phyloP scores from a whole-genome alignment of 1,284 basidiomycete genomes.

The Ustilago trichophora region DNA sequence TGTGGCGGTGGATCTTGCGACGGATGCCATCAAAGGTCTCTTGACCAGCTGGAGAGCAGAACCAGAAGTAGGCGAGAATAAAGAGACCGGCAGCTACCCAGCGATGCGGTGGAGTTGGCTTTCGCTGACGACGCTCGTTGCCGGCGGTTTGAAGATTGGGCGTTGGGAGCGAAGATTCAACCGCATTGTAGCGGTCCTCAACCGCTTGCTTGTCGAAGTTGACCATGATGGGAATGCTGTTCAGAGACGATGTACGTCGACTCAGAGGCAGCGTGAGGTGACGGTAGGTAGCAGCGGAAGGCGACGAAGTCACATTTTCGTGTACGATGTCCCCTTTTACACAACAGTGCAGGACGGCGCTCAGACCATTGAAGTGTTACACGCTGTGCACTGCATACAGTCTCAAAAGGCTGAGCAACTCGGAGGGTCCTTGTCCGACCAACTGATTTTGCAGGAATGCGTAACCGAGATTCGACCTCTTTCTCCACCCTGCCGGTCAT shows the following conservation, averaged over 20 bases:
- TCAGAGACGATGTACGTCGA: neutral
- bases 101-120: conserved; percentile 15
- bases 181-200: conserved; percentile 34
- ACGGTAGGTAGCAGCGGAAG: too few relatives aligned
- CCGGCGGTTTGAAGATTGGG: conserved; percentile 12
- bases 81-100: conserved; percentile 14
- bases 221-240: conserved; percentile 13
- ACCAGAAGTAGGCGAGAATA: conserved; percentile 18
- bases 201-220: conserved; percentile 17
- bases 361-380: too few relatives aligned
- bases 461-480: conserved; percentile 1
- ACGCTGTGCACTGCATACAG: too few relatives aligned
- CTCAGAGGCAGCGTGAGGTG: too few relatives aligned
- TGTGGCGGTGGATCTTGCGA: conserved; percentile 10
- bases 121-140: conserved; percentile 10
- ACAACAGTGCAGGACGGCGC: too few relatives aligned
- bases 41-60: conserved; percentile 15
- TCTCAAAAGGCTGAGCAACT: conserved; percentile 6
- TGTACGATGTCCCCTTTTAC: too few relatives aligned
- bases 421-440: conserved; percentile 22
- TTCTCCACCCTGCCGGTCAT: too few relatives aligned
- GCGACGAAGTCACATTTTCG: too few relatives aligned
- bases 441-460: neutral
- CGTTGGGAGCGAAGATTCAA: conserved; percentile 13
- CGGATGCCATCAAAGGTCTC: conserved; percentile 9